phyloP scores from a whole-genome alignment of 2,329 filamentous ascomycete genomes.

The Teratosphaeria destructans region DNA sequence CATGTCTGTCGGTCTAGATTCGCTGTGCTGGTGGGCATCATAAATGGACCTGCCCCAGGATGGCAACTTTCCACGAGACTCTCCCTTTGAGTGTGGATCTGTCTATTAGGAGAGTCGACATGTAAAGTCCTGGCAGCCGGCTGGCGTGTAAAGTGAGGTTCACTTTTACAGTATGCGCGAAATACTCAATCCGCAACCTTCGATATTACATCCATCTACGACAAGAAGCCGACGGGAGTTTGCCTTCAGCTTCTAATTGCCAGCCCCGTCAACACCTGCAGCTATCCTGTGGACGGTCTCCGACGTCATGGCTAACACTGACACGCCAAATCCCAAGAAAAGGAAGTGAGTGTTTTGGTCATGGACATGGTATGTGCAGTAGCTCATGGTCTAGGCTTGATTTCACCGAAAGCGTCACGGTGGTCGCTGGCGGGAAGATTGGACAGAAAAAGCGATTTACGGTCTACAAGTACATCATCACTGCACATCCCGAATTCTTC shows the following conservation, averaged over 20 bases:
- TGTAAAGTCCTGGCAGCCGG: background rate
- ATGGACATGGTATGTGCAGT: background rate
- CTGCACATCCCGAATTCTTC: constrained; percentile 6
- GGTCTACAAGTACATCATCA: background rate
- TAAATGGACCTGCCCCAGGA: background rate
- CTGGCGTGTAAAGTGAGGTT: background rate
- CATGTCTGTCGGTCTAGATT: background rate
- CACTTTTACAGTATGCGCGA: background rate
- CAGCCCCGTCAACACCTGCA: background rate
- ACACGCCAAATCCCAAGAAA: background rate
- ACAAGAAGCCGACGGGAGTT: background rate
- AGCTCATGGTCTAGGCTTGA: background rate
- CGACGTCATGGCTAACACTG: background rate
- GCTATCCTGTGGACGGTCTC: background rate
- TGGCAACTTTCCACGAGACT: background rate
- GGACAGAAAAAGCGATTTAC: background rate
- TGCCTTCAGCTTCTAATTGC: background rate
- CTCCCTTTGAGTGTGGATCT: too few species aligned
- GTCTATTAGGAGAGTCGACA: background rate
- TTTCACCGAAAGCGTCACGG: background rate
- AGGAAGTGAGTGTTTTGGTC: background rate
- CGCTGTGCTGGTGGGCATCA: background rate
- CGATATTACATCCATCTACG: too few species aligned
- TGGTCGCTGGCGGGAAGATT: background rate
- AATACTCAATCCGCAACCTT: background rate